These are phyloP conservation scores for Seminavis robusta DNA, from an alignment of 108 stramenopile species.

Conservation along the genomic window DNA sequence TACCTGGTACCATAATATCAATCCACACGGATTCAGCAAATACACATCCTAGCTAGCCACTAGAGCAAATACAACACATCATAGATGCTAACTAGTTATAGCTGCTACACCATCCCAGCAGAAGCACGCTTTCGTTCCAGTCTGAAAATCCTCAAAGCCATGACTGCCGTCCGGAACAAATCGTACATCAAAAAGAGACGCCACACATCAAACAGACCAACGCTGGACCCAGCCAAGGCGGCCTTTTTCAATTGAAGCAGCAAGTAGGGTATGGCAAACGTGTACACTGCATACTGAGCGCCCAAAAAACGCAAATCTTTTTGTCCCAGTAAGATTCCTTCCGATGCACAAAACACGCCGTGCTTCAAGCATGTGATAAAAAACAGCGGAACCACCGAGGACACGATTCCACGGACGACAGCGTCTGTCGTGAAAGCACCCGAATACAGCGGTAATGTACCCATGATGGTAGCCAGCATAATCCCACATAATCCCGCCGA, in stretches of 20 bases:
- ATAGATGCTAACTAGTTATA: no score
- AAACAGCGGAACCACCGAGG: slow-evolving; percentile 54
- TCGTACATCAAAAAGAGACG: slow-evolving; percentile 57
- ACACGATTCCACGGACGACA: slow-evolving; percentile 44
- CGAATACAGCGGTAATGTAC: slow-evolving; percentile 52
- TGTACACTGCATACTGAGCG: slow-evolving; percentile 55
- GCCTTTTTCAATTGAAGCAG: slow-evolving; percentile 65
- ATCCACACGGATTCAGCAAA: no score
- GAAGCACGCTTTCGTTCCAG: no score
- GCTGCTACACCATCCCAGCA: no score
- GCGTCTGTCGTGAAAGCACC: slow-evolving; percentile 63
- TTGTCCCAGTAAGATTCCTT: slow-evolving; percentile 69
- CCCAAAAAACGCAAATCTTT: slow-evolving; percentile 65
- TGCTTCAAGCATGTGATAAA: slow-evolving; percentile 52
- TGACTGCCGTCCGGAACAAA: slow-evolving; percentile 38
- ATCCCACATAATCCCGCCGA: slow-evolving; percentile 46
- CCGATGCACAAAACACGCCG: slow-evolving; percentile 65
- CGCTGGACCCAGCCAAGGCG: slow-evolving; percentile 47
- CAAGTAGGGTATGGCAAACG: slow-evolving; percentile 58
- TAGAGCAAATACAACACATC: no score
- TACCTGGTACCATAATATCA: no score
- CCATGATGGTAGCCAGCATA: slow-evolving; percentile 37
- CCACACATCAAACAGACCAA: slow-evolving; percentile 57
- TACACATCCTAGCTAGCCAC: no score
- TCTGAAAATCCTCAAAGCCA: no score